Evolutionary conservation across 2,329 filamentous ascomycete genomes (phyloP), one percentile per base, ranked within the genome.

Genomic region (Cryphonectria japonica): DNA sequence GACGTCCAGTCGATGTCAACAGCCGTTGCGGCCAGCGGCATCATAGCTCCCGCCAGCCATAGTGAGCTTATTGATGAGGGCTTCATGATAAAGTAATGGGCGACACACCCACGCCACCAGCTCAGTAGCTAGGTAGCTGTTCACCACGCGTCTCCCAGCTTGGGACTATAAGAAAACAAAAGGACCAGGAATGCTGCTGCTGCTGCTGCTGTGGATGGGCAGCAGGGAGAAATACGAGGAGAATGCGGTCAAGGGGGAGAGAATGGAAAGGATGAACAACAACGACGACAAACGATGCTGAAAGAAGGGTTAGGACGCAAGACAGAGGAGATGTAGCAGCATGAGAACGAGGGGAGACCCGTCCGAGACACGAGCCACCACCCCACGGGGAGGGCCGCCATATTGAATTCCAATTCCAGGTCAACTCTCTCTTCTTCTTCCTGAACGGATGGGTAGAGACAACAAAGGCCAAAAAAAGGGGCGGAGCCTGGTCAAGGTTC

Each of bases 1-100:
- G 62, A 67, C 32, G 32, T 74, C 73, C 73, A 74, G 19, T 72
- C 69, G 50, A 74, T 72, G n/a, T 73, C 72, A 34, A 73, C 59
- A 39, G 72, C 72, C 52, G 73, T 72, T 60, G 72, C 67, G 68
- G 63, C 72, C 65, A 77, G 69, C 64, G 71, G 71, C 57, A 67
- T 43, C 52, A 71, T 61, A 65, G 66, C 66, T 8, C 66, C 59
- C 54, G 71, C 69, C 66, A 72, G 69, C 62, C 71, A 72, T 71
- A 71, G 26, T n/a, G 71, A 69, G 59, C 66, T 43, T 29, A 68
- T 57, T 6, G 64, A 67, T 46, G 66, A 71, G 59, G 70, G 66
- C 71, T 71, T 72, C 71, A 72, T 72, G 14, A 46, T 11, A 50
- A 22, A 13, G 2, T 39, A 14, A 41, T 60, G 14, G 37, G 52